Evolutionary conservation across 495 filamentous ascomycete genomes (phyloP), one percentile per base, ranked within the genome.

Genomic region (Usnea hakonensis): DNA sequence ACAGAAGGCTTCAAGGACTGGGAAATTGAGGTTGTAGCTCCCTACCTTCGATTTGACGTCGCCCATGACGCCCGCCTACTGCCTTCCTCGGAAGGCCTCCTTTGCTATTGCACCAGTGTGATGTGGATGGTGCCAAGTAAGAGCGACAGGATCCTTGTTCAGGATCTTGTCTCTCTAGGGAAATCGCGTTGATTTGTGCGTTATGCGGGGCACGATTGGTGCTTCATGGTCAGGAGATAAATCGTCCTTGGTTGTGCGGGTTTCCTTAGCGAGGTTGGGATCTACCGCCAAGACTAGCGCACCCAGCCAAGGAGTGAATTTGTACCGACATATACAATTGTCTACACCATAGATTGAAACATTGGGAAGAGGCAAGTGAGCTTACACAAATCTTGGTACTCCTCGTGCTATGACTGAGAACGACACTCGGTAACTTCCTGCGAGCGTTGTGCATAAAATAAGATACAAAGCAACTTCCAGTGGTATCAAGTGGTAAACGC

Each of bases 31-130:
- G 52, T 21, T 50, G 37, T 55, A 44, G 37, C 43, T 35, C 16
- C 63, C 46, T 58, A 70, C 69, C 66, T 70, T 68, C n/a, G 65
- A 68, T 63, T 71, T 71, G 40, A 71, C 69, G 66, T 71, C 69
- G 30, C 57, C 19, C 69, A 71, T 71, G 60, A 60, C 64, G 65
- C 41, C 69, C 54, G 48, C 43, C 63, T 60, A 55, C 68, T 67
- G 65, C 68, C 69, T 70, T 70, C 69, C 63, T 37, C 32, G 30
- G 66, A 70, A 67, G 69, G 63, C 61, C 54, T 61, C 60, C 63
- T 56, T 60, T 55, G 54, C 62, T 63, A 68, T 67, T 55, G 62
- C 63, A 64, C 67, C 68, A 70, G 50, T 69, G 40, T 58, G 50
- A 48, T 43, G 53, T 41, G 30, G 55, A 32, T 10, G 58, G 33